Evolutionary conservation across 192 early-diverging fungal genomes (phyloP), one percentile per base, ranked within the genome.

Genomic region (Umbelopsis vinacea): DNA sequence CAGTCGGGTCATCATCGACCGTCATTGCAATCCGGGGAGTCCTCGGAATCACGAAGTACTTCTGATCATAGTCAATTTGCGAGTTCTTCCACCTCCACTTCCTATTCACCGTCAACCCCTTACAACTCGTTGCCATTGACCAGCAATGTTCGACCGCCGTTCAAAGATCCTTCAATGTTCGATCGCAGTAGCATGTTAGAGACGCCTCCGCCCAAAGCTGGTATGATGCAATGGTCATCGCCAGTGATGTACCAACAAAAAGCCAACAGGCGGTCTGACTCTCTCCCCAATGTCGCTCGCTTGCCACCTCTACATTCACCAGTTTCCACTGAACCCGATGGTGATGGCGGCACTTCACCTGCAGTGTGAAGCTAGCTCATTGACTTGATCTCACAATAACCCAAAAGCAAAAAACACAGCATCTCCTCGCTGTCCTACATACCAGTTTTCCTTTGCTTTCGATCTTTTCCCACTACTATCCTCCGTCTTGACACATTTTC

Each of bases 1-100:
- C 35, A 29, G 2, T 37, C 33, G 15, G 33, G 29, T 3, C 57
- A 38, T 63, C 15, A 12, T 8, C 33, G 7, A 7, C 10, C 33
- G 15, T 3, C 29, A 29, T n/a, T n/a, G 0, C 26, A 14, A 37
- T 63, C 57, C 2, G 57, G 29, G 3, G 57, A 63, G 26, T 63
- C 57, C 6, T 63, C 57, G 4, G 57, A 63, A 63, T 37, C 57
- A 14, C 57, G 57, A 63, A 63, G 57, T 37, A 37, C 57, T 37
- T 63, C 57, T 19, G 57, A 63, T 63, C 33, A 63, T 35, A 63
- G 57, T 26, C 57, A 38, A 35, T 63, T 63, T 63, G 6, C 33
- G 33, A 33, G 33, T 6, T 35, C 57, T 8, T 35, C 29, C 26
- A 37, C 57, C 7, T 35, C 57, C 33, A 37, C 38, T 63, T 37